phyloP scores from a whole-genome alignment of 208 protist genomes.

The Sergeia podlipaevii region DNA sequence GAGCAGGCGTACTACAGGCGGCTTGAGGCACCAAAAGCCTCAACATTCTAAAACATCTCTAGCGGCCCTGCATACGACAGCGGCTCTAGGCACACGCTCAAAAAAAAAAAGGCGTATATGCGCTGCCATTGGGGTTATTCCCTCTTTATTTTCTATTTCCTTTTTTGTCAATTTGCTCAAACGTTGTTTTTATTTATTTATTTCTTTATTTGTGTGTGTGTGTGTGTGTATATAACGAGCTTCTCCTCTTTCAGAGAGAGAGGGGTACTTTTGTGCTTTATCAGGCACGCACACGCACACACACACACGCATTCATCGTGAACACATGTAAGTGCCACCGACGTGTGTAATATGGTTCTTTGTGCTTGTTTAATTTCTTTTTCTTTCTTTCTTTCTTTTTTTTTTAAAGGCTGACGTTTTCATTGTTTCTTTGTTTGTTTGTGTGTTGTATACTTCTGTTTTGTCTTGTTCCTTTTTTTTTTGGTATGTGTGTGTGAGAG shows the following conservation, averaged over 20 bases:
- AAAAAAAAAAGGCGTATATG: conserved; percentile 5
- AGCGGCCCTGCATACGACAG: background rate
- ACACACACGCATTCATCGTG: too few species aligned
- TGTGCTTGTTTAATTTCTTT: background rate
- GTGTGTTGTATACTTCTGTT: background rate
- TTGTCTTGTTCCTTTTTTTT: background rate
- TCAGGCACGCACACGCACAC: too few species aligned
- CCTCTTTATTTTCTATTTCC: background rate
- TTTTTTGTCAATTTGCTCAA: background rate
- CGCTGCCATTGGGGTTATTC: background rate
- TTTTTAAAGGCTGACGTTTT: conserved; percentile 1
- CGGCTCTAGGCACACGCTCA: background rate
- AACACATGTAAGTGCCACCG: too few species aligned
- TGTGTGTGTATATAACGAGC: background rate
- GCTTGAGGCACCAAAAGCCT: conserved; percentile 45
- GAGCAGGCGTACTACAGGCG: conserved; percentile 61
- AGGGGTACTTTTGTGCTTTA: too few species aligned
- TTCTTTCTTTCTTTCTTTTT: conserved; percentile 11
- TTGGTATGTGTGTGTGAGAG: conserved; percentile 6
- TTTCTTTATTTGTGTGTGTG: background rate
- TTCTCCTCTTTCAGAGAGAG: too few species aligned
- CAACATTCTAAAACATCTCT: conserved; percentile 28
- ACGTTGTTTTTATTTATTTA: conserved; percentile 14
- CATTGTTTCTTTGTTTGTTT: conserved; percentile 2
- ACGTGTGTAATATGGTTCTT: background rate